Percentiles rank a stretch among this genome's conserved stretches.
phyloP scores from a whole-genome alignment of 345 rosid genomes.

The Clarkia xantiana region DNA sequence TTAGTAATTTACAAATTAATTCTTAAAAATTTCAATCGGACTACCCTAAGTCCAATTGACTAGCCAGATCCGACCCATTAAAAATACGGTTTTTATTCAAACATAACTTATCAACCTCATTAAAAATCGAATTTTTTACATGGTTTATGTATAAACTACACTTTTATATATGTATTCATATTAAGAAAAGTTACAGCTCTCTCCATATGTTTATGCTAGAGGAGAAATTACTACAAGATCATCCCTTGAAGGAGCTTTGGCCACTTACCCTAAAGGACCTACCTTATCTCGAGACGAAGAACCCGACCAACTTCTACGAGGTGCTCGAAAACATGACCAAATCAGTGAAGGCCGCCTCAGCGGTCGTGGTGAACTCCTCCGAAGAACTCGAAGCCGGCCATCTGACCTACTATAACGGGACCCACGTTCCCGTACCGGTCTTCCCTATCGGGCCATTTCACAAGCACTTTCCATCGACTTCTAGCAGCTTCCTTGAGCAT shows the following conservation, averaged over 20 bases:
- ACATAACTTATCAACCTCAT: no score
- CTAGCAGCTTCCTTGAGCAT: conserved; percentile 14
- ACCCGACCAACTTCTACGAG: conserved; percentile 12
- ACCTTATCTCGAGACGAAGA: conserved; percentile 10
- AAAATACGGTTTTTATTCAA: no score
- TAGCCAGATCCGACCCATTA: no score
- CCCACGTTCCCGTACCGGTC: conserved; percentile 10
- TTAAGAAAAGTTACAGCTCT: no score
- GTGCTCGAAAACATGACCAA: conserved; percentile 4
- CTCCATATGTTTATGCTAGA: no score
- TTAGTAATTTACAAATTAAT: no score
- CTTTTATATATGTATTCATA: no score
- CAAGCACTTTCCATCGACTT: conserved; percentile 16
- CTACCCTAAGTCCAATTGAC: no score
- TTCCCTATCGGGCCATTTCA: conserved; percentile 35
- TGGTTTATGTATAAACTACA: no score
- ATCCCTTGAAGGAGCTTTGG: conserved; percentile 15
- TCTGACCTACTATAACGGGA: not conserved
- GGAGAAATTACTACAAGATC: conserved; percentile 15
- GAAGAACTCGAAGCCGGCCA: conserved; percentile 18
- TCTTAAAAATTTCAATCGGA: no score
- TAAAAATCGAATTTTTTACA: no score
- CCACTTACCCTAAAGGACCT: conserved; percentile 31
- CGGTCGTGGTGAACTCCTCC: conserved; percentile 20
- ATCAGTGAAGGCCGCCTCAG: conserved; percentile 16